A percentile compares a stretch with the other conserved stretches of the same genome.
Evolutionary conservation across 495 filamentous ascomycete genomes (phyloP).

Genomic region (Penicillium simplicissimum): DNA sequence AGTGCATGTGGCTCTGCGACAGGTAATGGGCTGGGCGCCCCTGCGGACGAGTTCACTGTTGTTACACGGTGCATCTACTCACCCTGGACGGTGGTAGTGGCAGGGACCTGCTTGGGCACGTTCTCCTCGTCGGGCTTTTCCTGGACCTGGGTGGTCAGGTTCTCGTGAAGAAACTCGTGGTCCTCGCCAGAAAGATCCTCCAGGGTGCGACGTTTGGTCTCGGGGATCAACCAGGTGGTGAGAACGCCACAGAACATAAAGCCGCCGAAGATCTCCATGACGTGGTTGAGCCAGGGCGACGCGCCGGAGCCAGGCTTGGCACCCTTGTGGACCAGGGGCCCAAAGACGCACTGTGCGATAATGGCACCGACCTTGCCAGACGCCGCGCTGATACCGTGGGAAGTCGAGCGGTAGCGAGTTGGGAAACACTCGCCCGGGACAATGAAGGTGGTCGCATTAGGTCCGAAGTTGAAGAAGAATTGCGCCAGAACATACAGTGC

Average conservation of each 20-base stretch:
- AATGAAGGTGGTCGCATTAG: conserved; percentile 88
- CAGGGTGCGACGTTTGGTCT: conserved; percentile 70
- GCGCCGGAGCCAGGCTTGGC: conserved; percentile 33
- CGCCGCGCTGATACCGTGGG: conserved; percentile 82
- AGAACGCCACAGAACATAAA: conserved; percentile 76
- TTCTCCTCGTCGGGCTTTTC: background rate
- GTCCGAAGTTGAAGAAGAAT: conserved; percentile 86
- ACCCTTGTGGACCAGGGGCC: conserved; percentile 45
- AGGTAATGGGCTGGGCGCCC: background rate
- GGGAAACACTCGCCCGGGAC: conserved; percentile 90
- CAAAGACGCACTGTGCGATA: conserved; percentile 50
- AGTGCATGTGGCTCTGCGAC: background rate
- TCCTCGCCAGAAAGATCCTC: conserved; percentile 23
- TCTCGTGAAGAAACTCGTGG: background rate
- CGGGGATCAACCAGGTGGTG: conserved; percentile 66
- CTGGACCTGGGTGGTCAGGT: background rate
- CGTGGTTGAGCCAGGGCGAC: conserved; percentile 72
- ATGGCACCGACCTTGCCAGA: conserved; percentile 81
- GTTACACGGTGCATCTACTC: background rate
- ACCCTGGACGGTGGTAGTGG: background rate
- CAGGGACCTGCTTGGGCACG: background rate
- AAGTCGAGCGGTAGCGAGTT: conserved; percentile 80
- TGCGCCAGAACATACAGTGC: conserved; percentile 80
- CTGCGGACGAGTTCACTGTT: background rate
- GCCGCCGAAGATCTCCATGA: conserved; percentile 76